Percentiles rank a stretch among this genome's conserved stretches.
phyloP scores from a whole-genome alignment of 192 early-diverging fungal genomes.

The Coemansia sp. region DNA sequence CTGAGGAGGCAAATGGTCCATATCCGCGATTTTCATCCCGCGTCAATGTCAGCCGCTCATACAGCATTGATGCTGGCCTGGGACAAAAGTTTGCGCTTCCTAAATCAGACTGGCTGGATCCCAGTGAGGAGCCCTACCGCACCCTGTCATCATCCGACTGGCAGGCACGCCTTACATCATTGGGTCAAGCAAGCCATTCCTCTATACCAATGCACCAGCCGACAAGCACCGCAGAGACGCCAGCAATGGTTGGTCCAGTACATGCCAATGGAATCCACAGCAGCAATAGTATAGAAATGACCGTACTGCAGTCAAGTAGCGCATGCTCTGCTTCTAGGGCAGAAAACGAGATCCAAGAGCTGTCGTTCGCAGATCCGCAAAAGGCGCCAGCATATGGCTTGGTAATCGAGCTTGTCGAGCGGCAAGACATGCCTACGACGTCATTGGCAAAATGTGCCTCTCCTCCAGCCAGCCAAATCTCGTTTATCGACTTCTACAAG shows the following conservation, averaged over 20 bases:
- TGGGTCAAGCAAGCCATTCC: not conserved
- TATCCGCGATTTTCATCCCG: slow-evolving; percentile 44
- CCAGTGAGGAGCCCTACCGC: slow-evolving; percentile 37
- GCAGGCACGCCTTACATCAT: slow-evolving; percentile 33
- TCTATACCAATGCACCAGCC: not conserved
- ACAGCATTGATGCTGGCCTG: slow-evolving; percentile 27
- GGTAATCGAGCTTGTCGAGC: slow-evolving; percentile 42
- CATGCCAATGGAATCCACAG: not conserved
- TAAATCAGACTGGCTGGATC: slow-evolving; percentile 42
- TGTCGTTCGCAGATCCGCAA: slow-evolving; percentile 8
- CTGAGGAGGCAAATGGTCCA: not conserved
- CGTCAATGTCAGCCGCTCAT: slow-evolving; percentile 23
- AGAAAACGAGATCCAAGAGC: slow-evolving; percentile 42
- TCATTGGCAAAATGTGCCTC: not conserved
- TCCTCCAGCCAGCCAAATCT: slow-evolving; percentile 32
- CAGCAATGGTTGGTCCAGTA: not conserved
- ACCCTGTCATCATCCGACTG: slow-evolving; percentile 47
- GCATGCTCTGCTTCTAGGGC: not conserved
- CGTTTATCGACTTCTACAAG: slow-evolving; percentile 44
- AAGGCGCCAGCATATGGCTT: slow-evolving; percentile 46
- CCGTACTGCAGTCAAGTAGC: slow-evolving; percentile 16
- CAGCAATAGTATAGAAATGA: slow-evolving; percentile 20
- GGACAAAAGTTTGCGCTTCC: slow-evolving; percentile 38
- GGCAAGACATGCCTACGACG: not conserved
- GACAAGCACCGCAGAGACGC: not conserved